Base-by-base conservation (phyloP, 192 early-diverging fungal genomes). In the Entomortierella beljakovae region DNA sequence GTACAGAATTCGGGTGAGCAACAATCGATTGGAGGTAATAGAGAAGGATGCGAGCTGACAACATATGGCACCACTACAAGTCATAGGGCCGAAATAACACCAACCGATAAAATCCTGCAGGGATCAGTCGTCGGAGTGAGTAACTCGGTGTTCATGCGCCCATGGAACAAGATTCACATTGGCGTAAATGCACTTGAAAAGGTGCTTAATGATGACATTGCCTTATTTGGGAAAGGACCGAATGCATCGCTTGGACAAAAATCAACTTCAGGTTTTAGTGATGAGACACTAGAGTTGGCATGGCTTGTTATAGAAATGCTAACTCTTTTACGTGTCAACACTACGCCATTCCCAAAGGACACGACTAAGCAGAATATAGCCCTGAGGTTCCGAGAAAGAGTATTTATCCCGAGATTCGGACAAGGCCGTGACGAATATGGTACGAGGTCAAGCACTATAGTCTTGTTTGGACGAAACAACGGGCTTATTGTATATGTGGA, bases 161-260 rank as follows among this genome's bases (percentile, higher is more conserved):
- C 83, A 18, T 87, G 86, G 86, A 29, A 34, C 23, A 87, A 87
- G 35, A 80, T 87, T 11, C 50, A 82, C 18, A 35, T 66, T 15
- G 86, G 86, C 1, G 35, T 52, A 25, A 28, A 80, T 2, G 57
- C 69, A 0, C 52, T 86, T 38, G 52, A 64, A 46, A 38, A 28
- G 18, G 56, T 68, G 32, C 25, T 86, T 29, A 64, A 75, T 37
- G 6, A 72, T 18, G 43, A 50, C 40, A 20, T 69, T 6, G 20
- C 42, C 5, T 10, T 79, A 15, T 79, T 79, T 60, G 75, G 75
- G 2, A 60, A 55, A 3, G 61, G 43, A 32, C 3, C 2, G n/a
- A 54, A 55, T 53, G 75, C 66, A 2, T 60, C 62, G n/a, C 50
- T 61, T n/a, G n/a, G n/a, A n/a, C n/a, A n/a, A n/a, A n/a, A n/a